Conservation (phyloP, 352 stramenopile genomes). For the Pythium aphanidermatum region DNA sequence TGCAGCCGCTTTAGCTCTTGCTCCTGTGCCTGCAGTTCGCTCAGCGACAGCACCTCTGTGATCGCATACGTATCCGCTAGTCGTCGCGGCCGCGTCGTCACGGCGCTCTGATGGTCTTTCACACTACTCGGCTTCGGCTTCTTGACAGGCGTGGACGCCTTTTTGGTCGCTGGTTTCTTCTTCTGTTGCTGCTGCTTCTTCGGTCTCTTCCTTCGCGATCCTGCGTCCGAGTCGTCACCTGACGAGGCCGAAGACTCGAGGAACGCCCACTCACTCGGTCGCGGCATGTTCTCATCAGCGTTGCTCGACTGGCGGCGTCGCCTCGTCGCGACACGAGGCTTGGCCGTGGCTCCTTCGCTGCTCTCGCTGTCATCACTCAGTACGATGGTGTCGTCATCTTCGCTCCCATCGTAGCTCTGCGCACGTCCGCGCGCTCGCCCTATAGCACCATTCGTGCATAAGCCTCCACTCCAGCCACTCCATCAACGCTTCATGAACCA, state of each 20-base stretch:
- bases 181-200: not conserved
- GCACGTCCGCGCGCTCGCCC: no score
- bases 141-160: conserved; percentile 1
- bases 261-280: conserved; percentile 15
- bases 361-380: no score
- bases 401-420: no score
- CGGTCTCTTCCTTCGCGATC: not conserved
- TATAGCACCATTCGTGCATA: no score
- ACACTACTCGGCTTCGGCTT: not conserved
- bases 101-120: not conserved
- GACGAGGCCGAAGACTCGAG: conserved; percentile 8
- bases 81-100: conserved; percentile 4
- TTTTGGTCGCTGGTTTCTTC: not conserved
- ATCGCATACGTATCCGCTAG: conserved; percentile 8
- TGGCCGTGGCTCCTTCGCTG: not conserved
- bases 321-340: no score
- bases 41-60: conserved; percentile 36
- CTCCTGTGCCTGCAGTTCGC: conserved; percentile 62
- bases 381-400: no score
- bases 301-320: conserved; percentile 1
- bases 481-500: no score
- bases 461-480: no score
- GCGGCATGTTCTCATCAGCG: not conserved
- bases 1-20: conserved; percentile 15
- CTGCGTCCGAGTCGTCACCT: conserved; percentile 19